phyloP scores from a whole-genome alignment of 495 filamentous ascomycete genomes.

The Neurospora terricola region DNA sequence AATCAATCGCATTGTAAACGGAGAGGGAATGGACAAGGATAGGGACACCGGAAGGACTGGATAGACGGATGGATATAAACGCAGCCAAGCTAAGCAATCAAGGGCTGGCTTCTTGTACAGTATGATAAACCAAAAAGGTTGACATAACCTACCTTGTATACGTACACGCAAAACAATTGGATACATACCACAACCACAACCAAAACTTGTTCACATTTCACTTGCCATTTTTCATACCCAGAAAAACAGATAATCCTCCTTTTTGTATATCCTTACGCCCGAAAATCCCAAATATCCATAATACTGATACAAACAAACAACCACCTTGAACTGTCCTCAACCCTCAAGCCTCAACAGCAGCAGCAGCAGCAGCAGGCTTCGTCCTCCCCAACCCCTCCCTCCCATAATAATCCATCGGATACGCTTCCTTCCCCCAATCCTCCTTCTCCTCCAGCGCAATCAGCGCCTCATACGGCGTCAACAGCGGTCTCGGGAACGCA shows the following conservation, averaged over 20 bases:
- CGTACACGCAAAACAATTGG: background rate
- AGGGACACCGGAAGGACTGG: background rate
- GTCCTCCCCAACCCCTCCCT: constrained; percentile 85
- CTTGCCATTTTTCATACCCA: background rate
- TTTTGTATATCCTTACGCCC: background rate
- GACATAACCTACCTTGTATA: background rate
- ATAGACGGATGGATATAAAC: background rate
- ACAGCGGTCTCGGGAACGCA: constrained; percentile 76
- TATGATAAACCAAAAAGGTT: background rate
- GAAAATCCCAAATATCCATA: background rate
- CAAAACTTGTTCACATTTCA: background rate
- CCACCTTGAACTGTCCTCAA: background rate
- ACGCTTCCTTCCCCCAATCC: constrained; percentile 71
- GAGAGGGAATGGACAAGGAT: background rate
- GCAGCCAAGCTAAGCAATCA: background rate
- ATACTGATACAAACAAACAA: background rate
- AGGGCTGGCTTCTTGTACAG: background rate
- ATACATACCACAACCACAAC: background rate
- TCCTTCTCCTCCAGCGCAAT: constrained; percentile 70
- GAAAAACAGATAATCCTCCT: background rate
- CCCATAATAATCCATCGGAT: constrained; percentile 97
- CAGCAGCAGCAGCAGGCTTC: constrained; percentile 29
- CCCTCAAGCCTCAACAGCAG: background rate
- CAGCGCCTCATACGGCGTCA: constrained; percentile 92
- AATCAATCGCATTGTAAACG: background rate